Base-by-base conservation (phyloP, 305 asterid species). In the Coffea humblotiana region DNA sequence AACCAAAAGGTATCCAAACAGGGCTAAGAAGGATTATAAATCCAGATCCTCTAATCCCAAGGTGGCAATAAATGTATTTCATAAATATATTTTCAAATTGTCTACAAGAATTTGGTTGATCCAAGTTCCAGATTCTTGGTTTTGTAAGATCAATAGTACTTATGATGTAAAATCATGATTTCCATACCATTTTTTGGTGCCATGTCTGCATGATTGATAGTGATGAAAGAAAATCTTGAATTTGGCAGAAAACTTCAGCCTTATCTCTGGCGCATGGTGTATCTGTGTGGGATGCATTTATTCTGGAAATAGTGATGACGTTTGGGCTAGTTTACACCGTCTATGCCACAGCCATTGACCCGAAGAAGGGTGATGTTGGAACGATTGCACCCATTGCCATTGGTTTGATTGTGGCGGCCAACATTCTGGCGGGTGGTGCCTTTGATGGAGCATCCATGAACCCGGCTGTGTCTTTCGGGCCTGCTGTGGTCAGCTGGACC, bases 371-470 rank as follows among this genome's bases (percentile, higher is more conserved):
- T 2, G 83, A 90, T 13, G 0, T 90, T 54, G 92, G 92, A 21
- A 87, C 78, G 29, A 85, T 90, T 1, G 92, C 94, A 32, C 94
- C 94, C 2, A 37, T 90, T 15, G 91, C 90, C 2, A 89, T 90
- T 19, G 92, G 92, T 40, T 78, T 89, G 64, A 80, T 90, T 2
- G 90, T 90, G 0, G 94, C 87, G 19, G 94, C 94, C 37, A 90
- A 90, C 82, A 85, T 90, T 66, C 84, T 90, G 0, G 90, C 83
- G 48, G 94, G 94, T 63, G 94, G 94, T 18, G 86, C 90, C 8
- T 90, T 90, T 74, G 88, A 89, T 75, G 94, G 94, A 18, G 94
- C 92, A 1, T 89, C 92, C 35, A 89, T 89, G 94, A 90, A 90
- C 83, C 94, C 94, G 0, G 94, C 94, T 0, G 91, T 90, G 11